Percentiles rank a stretch among this genome's conserved stretches.
Evolutionary conservation across 345 rosid genomes (phyloP).

Genomic region (Pseudoturritis turrita): DNA sequence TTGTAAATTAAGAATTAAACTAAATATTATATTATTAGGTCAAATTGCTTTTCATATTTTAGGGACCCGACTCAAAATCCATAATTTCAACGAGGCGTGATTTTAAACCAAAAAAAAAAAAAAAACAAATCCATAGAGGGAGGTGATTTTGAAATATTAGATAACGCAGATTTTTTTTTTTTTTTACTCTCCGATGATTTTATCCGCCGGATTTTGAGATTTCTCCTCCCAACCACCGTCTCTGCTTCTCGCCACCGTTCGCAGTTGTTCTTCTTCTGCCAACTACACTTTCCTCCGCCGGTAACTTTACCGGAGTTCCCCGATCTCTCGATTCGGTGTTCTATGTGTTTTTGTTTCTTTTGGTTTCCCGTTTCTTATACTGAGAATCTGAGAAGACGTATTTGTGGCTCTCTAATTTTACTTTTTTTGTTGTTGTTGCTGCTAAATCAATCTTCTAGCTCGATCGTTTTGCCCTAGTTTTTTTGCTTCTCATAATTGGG

Average conservation of each 20-base stretch:
- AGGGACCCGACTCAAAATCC: not conserved
- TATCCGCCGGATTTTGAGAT: not conserved
- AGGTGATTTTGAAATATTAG: constrained; percentile 25
- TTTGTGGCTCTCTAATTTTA: not conserved
- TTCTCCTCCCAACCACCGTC: constrained; percentile 6
- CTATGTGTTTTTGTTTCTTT: not conserved
- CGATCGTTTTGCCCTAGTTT: constrained; percentile 12
- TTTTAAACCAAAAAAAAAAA: not conserved
- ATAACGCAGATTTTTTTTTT: constrained; percentile 3
- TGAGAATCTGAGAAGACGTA: not conserved
- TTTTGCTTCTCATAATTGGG: not conserved
- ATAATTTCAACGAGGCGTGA: not conserved
- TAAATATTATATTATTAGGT: not conserved
- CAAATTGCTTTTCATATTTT: not conserved
- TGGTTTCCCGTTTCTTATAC: not conserved
- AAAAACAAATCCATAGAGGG: not conserved
- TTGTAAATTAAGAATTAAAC: not conserved
- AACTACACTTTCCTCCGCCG: constrained; percentile 1
- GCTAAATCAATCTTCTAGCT: constrained; percentile 6
- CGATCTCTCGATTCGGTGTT: constrained; percentile 20
- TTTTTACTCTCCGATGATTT: not conserved
- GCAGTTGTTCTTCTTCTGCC: not conserved
- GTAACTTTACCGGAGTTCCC: not conserved
- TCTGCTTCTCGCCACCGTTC: not conserved
- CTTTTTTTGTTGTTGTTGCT: not conserved